Base-by-base conservation (phyloP, 1,139 yeast species). In the Fermentozyma sake region DNA sequence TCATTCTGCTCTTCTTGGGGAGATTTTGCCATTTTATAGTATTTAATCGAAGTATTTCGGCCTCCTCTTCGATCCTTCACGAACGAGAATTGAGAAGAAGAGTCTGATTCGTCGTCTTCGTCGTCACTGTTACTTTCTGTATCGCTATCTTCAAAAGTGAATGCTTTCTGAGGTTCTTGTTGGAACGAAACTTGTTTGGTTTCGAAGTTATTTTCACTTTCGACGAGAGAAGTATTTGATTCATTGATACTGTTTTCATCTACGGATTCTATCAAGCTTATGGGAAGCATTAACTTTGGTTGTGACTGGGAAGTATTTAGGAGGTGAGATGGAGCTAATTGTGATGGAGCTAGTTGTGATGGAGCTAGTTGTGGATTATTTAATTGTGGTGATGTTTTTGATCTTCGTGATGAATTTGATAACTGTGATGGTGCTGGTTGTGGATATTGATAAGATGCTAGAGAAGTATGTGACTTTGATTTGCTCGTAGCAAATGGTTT, bases 31-130 rank as follows among this genome's bases (percentile, higher is more conserved):
- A 58, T 69, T 34, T 72, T 72, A 40, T 78, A 77, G 42, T 77
- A 78, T 41, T 76, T 74, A 7, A 76, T 71, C 0, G 83, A 76
- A 0, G 78, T 67, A 35, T 77, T 77, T 41, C 84, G 53, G 2
- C 83, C 84, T 13, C 75, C 72, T 10, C 59, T 60, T 29, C 57
- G 55, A 32, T 72, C 76, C 31, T 66, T 60, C 24, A 76, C 79
- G 42, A 78, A 78, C 0, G 83, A 76, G 42, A 78, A 78, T 32
- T 68, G 73, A 1, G 76, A 68, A 1, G 68, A 56, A 6, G 57
- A 27, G 18, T 54, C 60, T 4, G 61, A 56, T 11, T 50, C 54
- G 3, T 41, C 47, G 20, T 39, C 44, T 10, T 42, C 45, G 13
- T 39, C 41, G 16, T 42, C 46, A 12, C 38, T 43, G 9, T 44